These are phyloP conservation scores for Penicillium sp. DNA, from an alignment of 2,329 filamentous ascomycete genomes.

Conservation along the genomic window DNA sequence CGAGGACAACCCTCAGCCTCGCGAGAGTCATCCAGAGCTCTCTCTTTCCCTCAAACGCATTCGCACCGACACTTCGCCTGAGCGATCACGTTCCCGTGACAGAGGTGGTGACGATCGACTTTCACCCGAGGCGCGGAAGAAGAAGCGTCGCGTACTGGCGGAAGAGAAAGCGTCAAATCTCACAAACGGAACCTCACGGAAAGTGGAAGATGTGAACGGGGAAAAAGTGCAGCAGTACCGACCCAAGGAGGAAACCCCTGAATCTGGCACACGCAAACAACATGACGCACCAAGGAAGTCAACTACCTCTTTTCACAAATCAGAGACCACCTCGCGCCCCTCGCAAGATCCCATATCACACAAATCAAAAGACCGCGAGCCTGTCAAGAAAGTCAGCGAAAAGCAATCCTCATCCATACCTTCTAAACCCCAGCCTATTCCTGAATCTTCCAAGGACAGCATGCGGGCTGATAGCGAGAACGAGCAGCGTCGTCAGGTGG, in stretches of 20 bases:
- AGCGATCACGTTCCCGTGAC: conserved; percentile 32
- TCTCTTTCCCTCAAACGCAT: conserved; percentile 33
- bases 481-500: conserved; percentile 20
- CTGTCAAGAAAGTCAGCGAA: conserved; percentile 15
- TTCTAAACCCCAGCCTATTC: conserved; percentile 20
- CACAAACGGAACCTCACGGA: conserved; percentile 29
- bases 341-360: conserved; percentile 1
- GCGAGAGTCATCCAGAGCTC: conserved; percentile 25
- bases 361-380: conserved; percentile 8
- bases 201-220: conserved; percentile 15
- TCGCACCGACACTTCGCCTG: conserved; percentile 39
- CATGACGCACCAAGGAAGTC: conserved; percentile 12
- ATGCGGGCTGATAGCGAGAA: conserved; percentile 24
- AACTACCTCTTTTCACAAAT: conserved; percentile 1
- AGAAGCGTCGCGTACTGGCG: conserved; percentile 38
- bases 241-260: conserved; percentile 10
- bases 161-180: conserved; percentile 33
- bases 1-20: conserved; percentile 31
- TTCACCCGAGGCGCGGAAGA: conserved; percentile 34
- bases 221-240: conserved; percentile 18
- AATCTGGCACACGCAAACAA: conserved; percentile 8
- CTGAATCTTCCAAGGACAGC: conserved; percentile 30
- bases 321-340: background rate
- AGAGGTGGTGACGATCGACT: conserved; percentile 25
- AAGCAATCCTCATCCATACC: conserved; percentile 31